Base-by-base conservation (phyloP, 371 early-diverging fungal species). In the Mucor racemosus region DNA sequence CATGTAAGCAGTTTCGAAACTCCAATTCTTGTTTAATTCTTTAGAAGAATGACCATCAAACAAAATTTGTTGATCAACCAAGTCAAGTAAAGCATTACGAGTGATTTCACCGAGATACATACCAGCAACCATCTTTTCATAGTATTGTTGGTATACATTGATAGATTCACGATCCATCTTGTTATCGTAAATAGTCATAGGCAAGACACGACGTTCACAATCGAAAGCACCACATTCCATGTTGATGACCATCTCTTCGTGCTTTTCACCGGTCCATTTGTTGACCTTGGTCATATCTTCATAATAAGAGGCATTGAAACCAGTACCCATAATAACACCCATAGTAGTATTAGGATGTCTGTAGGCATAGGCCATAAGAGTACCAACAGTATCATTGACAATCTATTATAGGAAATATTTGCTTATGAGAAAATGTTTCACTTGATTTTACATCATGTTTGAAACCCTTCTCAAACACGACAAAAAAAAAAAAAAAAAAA, bases 361-460 rank as follows among this genome's bases (percentile, higher is more conserved):
- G 84, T 96, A 97, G 1, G 92, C 94, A 61, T 94, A 89, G 41
- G 96, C 91, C 74, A 96, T 85, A 59, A 97, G 80, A 7, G 97
- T 96, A 53, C 97, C 97, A 14, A 96, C 97, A 0, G 99, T 96
- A 80, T 99, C 99, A 80, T 99, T 99, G 62, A 99, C 91, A 53
- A 99, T 81, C 68, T 82, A 62, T 26, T 33, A 62, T 31, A 62
- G 11, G 11, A 38, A 38, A 38, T 9, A 38, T 38, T 9, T 6
- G 26, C 42, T 34, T 8, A 15, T 39, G 44, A 65, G 50, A 54
- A 60, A 34, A 64, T 17, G 54, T 61, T 38, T 50, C 38, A 44
- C 50, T 21, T 21, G 7, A 50, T 11, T 11, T 26, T 5, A 1
- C 35, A 55, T 54, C 5, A 14, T 35, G 35, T 35, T 35, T 55